Conservation (phyloP, 345 rosid species). For the Pelargonium nanum region DNA sequence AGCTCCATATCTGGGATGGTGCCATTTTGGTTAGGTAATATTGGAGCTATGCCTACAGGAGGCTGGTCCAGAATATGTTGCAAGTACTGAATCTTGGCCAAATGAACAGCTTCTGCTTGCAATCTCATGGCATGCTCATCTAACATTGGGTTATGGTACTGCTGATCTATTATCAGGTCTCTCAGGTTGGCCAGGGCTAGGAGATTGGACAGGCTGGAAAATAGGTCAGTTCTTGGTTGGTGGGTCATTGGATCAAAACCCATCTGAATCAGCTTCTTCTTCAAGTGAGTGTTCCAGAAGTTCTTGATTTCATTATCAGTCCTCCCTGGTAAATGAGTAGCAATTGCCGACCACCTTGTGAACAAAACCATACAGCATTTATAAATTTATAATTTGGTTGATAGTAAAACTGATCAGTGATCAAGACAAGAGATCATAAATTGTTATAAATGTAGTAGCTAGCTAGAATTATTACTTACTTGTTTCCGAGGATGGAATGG, state of each 20-base stretch:
- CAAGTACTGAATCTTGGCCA: conserved; percentile 40
- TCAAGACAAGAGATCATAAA: no score
- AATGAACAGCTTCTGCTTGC: conserved; percentile 42
- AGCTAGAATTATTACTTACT: conserved; percentile 20
- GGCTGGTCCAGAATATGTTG: conserved; percentile 31
- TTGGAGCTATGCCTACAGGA: conserved; percentile 22
- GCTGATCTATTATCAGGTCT: conserved; percentile 22
- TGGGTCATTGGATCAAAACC: conserved; percentile 84
- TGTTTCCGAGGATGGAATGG: conserved; percentile 72
- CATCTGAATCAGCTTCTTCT: conserved; percentile 67
- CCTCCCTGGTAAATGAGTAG: conserved; percentile 48
- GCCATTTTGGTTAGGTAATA: conserved; percentile 16
- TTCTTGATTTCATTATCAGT: conserved; percentile 66
- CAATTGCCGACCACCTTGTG: conserved; percentile 61
- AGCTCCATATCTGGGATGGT: conserved; percentile 26
- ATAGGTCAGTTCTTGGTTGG: conserved; percentile 54
- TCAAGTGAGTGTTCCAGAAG: conserved; percentile 65
- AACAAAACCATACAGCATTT: background rate
- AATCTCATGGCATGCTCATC: conserved; percentile 41
- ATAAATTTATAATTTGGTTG: no score
- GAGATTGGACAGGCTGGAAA: conserved; percentile 45
- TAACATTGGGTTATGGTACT: conserved; percentile 8
- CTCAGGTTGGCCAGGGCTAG: conserved; percentile 46
- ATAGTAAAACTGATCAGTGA: no score
- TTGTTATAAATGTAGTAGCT: background rate